These are phyloP conservation scores for Boletus reticulatus DNA, from an alignment of 768 basidiomycete species.

Conservation along the genomic window DNA sequence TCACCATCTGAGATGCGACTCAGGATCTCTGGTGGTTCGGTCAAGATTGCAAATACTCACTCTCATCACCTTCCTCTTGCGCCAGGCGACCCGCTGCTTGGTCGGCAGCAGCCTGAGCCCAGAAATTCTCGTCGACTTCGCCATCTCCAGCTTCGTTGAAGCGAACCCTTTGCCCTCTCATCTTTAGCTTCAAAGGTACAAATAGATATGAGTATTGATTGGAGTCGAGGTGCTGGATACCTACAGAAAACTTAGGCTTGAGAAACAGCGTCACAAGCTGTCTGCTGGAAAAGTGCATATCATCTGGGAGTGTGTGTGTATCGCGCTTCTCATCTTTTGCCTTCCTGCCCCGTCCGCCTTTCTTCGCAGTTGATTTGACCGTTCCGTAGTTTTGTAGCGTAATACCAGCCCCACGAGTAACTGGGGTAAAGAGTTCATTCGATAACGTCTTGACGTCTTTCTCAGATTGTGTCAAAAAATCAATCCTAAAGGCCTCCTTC, in stretches of 20 bases:
- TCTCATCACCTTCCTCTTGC: slow-evolving; percentile 60
- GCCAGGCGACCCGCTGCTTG: slow-evolving; percentile 59
- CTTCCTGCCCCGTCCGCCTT: slow-evolving; percentile 46
- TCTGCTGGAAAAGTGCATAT: slow-evolving; percentile 94
- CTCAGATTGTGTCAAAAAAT: slow-evolving; percentile 63
- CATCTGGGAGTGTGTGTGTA: slow-evolving; percentile 84
- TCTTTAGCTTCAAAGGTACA: slow-evolving; percentile 61
- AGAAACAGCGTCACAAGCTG: slow-evolving; percentile 91
- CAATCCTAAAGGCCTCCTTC: slow-evolving; percentile 82
- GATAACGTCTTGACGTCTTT: slow-evolving; percentile 59
- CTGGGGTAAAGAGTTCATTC: slow-evolving; percentile 78
- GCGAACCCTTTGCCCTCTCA: slow-evolving; percentile 71
- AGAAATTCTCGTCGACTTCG: slow-evolving; percentile 94
- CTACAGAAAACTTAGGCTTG: slow-evolving; percentile 92
- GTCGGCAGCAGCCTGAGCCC: slow-evolving; percentile 92
- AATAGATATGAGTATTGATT: neutral
- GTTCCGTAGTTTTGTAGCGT: slow-evolving; percentile 57
- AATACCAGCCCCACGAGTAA: slow-evolving; percentile 66
- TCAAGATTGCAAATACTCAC: slow-evolving; percentile 36
- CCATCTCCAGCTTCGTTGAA: slow-evolving; percentile 67
- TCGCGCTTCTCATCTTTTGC: slow-evolving; percentile 60
- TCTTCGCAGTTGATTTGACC: slow-evolving; percentile 22
- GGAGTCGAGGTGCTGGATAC: slow-evolving; percentile 27
- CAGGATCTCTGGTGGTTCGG: neutral
- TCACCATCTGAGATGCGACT: slow-evolving; percentile 37